Evolutionary conservation across 129 eudicot species (phyloP), one percentile per base, ranked within the genome.

Genomic region (Pseudognaphalium luteoalbum): DNA sequence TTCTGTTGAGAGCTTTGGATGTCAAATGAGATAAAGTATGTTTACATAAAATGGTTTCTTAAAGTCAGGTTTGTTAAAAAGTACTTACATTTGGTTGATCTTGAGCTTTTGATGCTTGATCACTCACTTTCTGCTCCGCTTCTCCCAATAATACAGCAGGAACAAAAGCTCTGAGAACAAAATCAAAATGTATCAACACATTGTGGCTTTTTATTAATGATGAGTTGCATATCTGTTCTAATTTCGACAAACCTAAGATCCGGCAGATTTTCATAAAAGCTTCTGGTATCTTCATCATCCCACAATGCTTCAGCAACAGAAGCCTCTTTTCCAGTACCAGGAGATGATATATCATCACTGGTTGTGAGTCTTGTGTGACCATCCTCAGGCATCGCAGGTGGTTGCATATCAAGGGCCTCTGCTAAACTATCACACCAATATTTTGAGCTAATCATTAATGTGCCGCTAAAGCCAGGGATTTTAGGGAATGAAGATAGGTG

Each of bases 381-480:
- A 85, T 93, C 98, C 85, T 93, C 98, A 28, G 98, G 97, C 98
- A 93, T 90, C 73, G 79, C 93, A 12, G 97, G 98, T 77, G 98
- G 97, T 74, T 88, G 95, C 91, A 87, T 90, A 75, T 93, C 98
- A 50, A 93, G 97, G 42, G 98, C 96, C 87, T 93, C 98, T 11
- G 98, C 98, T 81, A 93, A 87, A 68, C 98, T 93, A 80, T 68
- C 81, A 66, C 71, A 72, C 3, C 54, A 64, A 64, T 39, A 65
- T 37, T 50, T 22, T 50, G 15, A 21, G 34, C 51, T 8, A 63
- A 44, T 69, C 52, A 76, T 60, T 64, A 1, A 66, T 52, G 35
- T 51, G n/a, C 66, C 34, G 30, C 47, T 16, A 8, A 22, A 74
- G 72, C 29, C 50, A 28, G 32, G 41, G 7, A 54, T 78, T 30